These are phyloP conservation scores for Dryas alaskensis DNA, from an alignment of 306 rosid species.

Conservation along the genomic window DNA sequence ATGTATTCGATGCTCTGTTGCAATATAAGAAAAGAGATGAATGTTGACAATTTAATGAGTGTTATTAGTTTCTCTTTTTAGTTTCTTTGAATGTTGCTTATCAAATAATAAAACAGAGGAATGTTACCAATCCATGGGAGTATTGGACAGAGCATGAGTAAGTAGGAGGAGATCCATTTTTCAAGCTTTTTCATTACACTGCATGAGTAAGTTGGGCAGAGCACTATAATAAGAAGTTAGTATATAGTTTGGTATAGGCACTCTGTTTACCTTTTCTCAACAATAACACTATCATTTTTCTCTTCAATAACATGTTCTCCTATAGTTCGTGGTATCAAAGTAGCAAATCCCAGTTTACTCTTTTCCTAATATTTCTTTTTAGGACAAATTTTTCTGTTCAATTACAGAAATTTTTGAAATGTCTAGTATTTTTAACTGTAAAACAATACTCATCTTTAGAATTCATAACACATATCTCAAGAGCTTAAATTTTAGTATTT, in stretches of 20 bases:
- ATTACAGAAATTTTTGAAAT: neutral
- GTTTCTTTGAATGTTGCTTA: too few relatives aligned
- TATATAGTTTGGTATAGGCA: neutral
- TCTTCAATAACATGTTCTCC: neutral
- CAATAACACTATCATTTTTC: neutral
- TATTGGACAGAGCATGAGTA: too few relatives aligned
- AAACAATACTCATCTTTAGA: neutral
- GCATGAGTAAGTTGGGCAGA: too few relatives aligned
- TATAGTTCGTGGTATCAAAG: neutral
- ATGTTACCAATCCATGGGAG: too few relatives aligned
- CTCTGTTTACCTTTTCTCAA: neutral
- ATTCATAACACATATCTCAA: neutral
- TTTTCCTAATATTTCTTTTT: neutral
- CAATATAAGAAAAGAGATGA: too few relatives aligned
- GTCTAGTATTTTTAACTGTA: neutral
- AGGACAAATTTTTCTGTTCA: neutral
- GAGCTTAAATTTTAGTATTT: neutral
- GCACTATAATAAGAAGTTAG: neutral
- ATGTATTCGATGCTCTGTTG: too few relatives aligned
- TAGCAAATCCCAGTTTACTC: neutral
- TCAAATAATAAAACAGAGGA: too few relatives aligned
- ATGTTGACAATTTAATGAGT: too few relatives aligned
- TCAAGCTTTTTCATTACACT: too few relatives aligned
- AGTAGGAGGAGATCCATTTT: too few relatives aligned
- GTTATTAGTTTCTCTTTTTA: too few relatives aligned